Evolutionary conservation across 2,329 filamentous ascomycete species (phyloP).

Genomic region (Alternaria brassicicola): DNA sequence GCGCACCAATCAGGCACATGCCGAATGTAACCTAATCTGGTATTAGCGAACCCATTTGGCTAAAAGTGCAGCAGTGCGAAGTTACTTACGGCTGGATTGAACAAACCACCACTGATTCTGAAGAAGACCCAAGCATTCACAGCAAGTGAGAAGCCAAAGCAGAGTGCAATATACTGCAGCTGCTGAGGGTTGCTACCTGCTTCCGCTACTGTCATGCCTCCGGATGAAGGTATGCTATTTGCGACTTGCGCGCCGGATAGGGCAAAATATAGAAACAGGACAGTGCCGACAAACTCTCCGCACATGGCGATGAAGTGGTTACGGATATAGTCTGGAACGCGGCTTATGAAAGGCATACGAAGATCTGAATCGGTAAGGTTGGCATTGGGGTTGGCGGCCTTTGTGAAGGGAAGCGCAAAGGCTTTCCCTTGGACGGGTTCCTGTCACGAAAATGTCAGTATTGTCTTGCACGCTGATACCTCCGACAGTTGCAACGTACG

Average conservation of each 20-base stretch:
- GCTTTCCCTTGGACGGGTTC: constrained; percentile 20
- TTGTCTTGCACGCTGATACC: background rate
- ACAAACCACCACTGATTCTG: constrained; percentile 33
- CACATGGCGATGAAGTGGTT: constrained; percentile 29
- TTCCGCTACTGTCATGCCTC: constrained; percentile 23
- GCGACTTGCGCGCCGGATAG: constrained; percentile 49
- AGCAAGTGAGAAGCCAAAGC: constrained; percentile 50
- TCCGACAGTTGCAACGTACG: background rate
- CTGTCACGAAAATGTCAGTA: background rate
- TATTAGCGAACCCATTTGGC: background rate
- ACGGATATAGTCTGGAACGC: constrained; percentile 16
- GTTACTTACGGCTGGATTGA: constrained; percentile 23
- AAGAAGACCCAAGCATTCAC: constrained; percentile 51
- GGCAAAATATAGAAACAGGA: constrained; percentile 51
- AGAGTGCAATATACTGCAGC: constrained; percentile 48
- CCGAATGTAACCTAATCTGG: constrained; percentile 33
- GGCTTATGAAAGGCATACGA: constrained; percentile 15
- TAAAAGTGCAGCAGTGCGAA: background rate
- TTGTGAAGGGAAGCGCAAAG: constrained; percentile 23
- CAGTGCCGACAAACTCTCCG: constrained; percentile 50
- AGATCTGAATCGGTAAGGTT: constrained; percentile 17
- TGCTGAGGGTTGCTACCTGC: constrained; percentile 45
- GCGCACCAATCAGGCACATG: constrained; percentile 32
- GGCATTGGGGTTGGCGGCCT: constrained; percentile 16
- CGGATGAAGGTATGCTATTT: constrained; percentile 39